A percentile compares a stretch with the other conserved stretches of the same genome.
These are phyloP conservation scores for Sphaerobolus stellatus DNA, from an alignment of 1,284 basidiomycete species.

Conservation along the genomic window DNA sequence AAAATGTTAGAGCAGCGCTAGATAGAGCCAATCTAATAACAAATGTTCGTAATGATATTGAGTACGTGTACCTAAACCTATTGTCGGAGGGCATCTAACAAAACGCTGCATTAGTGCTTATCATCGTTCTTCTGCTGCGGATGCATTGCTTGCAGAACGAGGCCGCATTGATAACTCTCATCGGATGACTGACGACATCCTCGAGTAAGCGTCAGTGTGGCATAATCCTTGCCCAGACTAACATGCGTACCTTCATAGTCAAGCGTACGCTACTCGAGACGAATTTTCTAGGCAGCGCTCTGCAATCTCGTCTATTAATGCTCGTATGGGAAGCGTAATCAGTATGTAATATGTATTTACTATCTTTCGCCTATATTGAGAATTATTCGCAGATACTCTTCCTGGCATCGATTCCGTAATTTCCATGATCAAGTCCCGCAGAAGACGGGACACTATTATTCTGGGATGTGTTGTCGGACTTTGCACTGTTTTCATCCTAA, in stretches of 20 bases:
- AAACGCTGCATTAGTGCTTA: conserved; percentile 58
- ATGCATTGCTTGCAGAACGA: conserved; percentile 85
- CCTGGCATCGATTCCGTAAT: conserved; percentile 93
- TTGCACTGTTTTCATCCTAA: conserved; percentile 79
- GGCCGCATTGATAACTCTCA: conserved; percentile 90
- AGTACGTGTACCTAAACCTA: conserved; percentile 52
- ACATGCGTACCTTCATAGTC: conserved; percentile 48
- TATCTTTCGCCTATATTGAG: not conserved
- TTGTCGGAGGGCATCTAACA: conserved; percentile 1
- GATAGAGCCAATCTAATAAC: conserved; percentile 86
- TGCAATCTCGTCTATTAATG: conserved; percentile 74
- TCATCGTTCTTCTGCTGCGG: conserved; percentile 80
- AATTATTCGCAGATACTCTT: conserved; percentile 62
- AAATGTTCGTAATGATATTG: conserved; percentile 94
- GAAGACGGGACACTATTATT: conserved; percentile 88
- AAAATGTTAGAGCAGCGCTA: conserved; percentile 80
- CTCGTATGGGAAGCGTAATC: conserved; percentile 80
- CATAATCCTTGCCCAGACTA: not conserved
- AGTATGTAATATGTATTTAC: conserved; percentile 49
- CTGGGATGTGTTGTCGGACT: conserved; percentile 83
- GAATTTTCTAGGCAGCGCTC: conserved; percentile 88
- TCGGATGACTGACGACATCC: conserved; percentile 89
- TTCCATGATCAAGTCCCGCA: conserved; percentile 87
- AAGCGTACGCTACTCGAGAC: conserved; percentile 96
- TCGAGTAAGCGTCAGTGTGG: conserved; percentile 62